Evolutionary conservation across 345 rosid species (phyloP), one percentile per base, ranked within the genome.

Genomic region (Brassica incana): DNA sequence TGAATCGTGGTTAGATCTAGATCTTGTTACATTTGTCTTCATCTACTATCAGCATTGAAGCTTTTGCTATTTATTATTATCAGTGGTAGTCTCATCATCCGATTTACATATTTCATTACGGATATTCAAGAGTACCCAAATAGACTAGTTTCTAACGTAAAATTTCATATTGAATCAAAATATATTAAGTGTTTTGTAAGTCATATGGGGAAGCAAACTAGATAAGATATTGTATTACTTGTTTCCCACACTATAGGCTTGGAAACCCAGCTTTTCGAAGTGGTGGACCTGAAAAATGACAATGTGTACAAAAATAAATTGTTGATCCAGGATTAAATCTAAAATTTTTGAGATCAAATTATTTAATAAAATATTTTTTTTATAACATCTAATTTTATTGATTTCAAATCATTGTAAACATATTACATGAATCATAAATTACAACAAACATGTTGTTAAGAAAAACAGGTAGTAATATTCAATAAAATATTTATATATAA

Each of bases 1-100:
- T 29, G 23, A 43, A 66, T 54, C 67, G 43, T 54, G 67, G 61
- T 66, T 72, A 78, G 81, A 78, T 72, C 81, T 78, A 78, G 77
- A 78, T 72, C 81, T 65, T 64, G 59, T 72, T 64, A 35, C 59
- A 25, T 18, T 61, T 30, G 14, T 52, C 74, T 59, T 36, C 69
- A 16, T 66, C 50, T 8, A 36, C 40, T 36, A 36, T 65, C 50
- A 11, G 69, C 14, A 65, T 36, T 35, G 69, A 65, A 35, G 29
- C 8, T 35, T 36, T 35, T 35, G n/a, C 35, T 64, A 32, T 64
- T 64, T 15, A 64, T 64, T 64, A 64, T 32, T n/a, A 32, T 68
- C 52, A 52, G 3, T 52, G 6, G 36, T 52, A 30, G 18, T 36
- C 58, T 40, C 66, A 8, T 67, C 79, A 67, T 76, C 66, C 32